A percentile compares a stretch with the other conserved stretches of the same genome.
Evolutionary conservation across 2,329 filamentous ascomycete genomes (phyloP).

Genomic region (Fusarium duplospermum): DNA sequence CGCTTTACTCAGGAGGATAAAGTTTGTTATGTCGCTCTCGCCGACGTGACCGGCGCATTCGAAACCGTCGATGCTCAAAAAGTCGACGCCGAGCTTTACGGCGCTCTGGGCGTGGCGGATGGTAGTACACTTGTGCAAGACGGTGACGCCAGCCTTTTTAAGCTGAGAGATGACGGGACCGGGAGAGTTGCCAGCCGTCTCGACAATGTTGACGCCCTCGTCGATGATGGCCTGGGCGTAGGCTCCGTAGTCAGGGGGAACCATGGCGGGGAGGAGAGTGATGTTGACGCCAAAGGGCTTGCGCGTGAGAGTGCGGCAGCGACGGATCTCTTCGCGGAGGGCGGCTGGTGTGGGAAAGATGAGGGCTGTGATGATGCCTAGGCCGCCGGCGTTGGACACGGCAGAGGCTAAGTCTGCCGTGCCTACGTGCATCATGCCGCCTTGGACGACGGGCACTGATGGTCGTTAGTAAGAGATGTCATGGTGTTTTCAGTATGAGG

Average conservation of each 20-base stretch:
- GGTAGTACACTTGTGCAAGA: constrained; percentile 98
- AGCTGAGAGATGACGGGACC: constrained; percentile 91
- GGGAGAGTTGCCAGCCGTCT: constrained; percentile 89
- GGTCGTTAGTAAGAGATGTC: neutral
- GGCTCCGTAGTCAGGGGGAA: constrained; percentile 90
- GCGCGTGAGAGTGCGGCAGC: constrained; percentile 82
- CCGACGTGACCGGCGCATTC: constrained; percentile 94
- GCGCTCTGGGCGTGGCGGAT: constrained; percentile 93
- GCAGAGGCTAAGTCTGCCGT: constrained; percentile 82
- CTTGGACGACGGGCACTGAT: constrained; percentile 83
- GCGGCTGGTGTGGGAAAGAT: constrained; percentile 94
- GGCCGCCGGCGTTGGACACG: constrained; percentile 83
- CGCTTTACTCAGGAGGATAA: constrained; percentile 86
- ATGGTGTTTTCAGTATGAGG: neutral
- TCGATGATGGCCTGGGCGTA: constrained; percentile 95
- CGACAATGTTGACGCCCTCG: constrained; percentile 90
- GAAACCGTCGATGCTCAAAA: constrained; percentile 96
- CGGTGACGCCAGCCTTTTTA: constrained; percentile 80
- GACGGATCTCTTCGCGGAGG: constrained; percentile 91
- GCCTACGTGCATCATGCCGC: constrained; percentile 89
- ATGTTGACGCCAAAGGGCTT: constrained; percentile 94
- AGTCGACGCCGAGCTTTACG: constrained; percentile 94
- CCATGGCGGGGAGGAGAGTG: constrained; percentile 89
- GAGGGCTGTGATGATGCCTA: constrained; percentile 86
- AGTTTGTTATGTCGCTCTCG: constrained; percentile 89